phyloP scores from a whole-genome alignment of 1,284 basidiomycete species.

The Wallemia hederae region DNA sequence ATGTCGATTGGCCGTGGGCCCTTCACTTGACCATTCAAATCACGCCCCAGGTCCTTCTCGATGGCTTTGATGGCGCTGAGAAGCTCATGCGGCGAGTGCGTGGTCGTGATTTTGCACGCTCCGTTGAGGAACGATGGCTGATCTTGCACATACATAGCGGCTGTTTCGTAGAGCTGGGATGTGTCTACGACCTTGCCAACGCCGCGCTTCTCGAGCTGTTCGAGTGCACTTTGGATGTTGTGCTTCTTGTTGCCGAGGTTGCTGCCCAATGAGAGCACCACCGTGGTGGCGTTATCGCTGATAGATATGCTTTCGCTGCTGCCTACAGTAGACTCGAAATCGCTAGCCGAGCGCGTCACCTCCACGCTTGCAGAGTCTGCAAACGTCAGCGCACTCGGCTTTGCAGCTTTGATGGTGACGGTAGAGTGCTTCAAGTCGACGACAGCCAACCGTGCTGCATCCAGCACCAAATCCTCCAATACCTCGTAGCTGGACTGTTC shows the following conservation, averaged over 20 bases:
- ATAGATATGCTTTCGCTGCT: not conserved
- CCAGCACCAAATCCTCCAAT: constrained; percentile 39
- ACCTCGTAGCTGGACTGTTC: constrained; percentile 30
- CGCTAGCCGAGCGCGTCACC: constrained; percentile 20
- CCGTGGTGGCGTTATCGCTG: constrained; percentile 18
- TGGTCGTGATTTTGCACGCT: constrained; percentile 56
- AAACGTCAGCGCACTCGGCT: constrained; percentile 44
- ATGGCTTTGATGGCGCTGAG: constrained; percentile 41
- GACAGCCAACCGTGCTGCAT: constrained; percentile 21
- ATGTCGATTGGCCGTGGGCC: constrained; percentile 76
- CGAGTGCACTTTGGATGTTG: constrained; percentile 51
- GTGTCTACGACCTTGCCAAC: constrained; percentile 33
- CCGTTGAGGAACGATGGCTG: constrained; percentile 77
- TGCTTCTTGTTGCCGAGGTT: constrained; percentile 65
- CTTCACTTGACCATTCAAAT: constrained; percentile 39
- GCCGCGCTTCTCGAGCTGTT: constrained; percentile 14
- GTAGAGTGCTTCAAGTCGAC: constrained; percentile 1
- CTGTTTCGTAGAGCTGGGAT: constrained; percentile 75
- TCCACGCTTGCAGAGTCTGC: constrained; percentile 33
- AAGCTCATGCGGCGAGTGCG: constrained; percentile 31
- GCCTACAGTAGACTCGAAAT: not conserved
- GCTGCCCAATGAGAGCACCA: constrained; percentile 54
- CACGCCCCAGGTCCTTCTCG: constrained; percentile 48
- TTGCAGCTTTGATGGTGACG: constrained; percentile 35
- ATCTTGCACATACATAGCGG: constrained; percentile 81